Evolutionary conservation across 371 early-diverging fungal species (phyloP).

Genomic region (Rhizopus sp.): DNA sequence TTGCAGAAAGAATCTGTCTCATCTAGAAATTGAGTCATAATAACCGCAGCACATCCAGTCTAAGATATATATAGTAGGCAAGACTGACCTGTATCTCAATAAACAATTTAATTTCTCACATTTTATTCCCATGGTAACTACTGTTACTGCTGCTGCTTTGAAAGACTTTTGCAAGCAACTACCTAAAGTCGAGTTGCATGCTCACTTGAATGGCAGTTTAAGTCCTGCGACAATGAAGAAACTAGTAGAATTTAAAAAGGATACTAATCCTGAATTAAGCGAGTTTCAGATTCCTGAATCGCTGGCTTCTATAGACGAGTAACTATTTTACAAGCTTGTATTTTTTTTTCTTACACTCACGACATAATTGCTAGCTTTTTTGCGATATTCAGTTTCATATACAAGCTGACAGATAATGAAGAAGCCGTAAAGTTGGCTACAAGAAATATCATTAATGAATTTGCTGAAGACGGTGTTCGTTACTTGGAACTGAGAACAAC

Average conservation of each 20-base stretch:
- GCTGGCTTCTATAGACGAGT: constrained; percentile 40
- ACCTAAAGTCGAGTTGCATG: constrained; percentile 67
- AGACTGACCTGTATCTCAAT: no score
- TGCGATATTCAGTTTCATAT: constrained; percentile 55
- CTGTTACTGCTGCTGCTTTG: background rate
- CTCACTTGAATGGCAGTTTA: constrained; percentile 64
- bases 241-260: constrained; percentile 46
- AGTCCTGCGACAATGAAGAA: constrained; percentile 49
- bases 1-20: constrained; percentile 14
- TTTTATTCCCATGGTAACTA: background rate
- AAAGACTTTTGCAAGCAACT: constrained; percentile 40
- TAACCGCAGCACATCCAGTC: no score
- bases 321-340: background rate
- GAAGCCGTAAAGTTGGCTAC: constrained; percentile 46
- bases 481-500: constrained; percentile 68
- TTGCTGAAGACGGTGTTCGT: constrained; percentile 53
- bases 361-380: constrained; percentile 47
- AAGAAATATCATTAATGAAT: constrained; percentile 52
- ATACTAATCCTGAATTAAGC: constrained; percentile 39
- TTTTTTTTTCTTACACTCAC: background rate
- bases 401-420: constrained; percentile 57
- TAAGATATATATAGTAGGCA: no score
- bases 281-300: constrained; percentile 37
- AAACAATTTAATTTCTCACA: background rate
- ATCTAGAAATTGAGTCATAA: no score